Evolutionary conservation across 306 rosid genomes (phyloP), one percentile per base, ranked within the genome.

Genomic region (Cicer pinnatifidum): DNA sequence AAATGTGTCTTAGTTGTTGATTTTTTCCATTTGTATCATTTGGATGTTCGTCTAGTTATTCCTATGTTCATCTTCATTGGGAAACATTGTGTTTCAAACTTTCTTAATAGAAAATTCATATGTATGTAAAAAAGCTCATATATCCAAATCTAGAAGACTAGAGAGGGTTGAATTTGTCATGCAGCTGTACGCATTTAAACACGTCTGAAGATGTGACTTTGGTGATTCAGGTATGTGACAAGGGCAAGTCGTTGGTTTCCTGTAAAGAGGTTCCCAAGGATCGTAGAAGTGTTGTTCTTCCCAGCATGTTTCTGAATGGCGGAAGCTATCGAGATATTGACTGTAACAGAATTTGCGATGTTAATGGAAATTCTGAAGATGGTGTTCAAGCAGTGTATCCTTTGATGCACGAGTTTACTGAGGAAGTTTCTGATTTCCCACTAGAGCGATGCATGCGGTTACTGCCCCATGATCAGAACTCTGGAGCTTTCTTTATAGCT

Each of bases 401-500:
- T 72, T 76, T 59, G 11, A 72, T 77, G 44, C 72, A 78, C 17
- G 83, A 63, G 58, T 64, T 76, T 38, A 77, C 80, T 39, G 91
- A 76, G 80, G 94, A 86, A 82, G 83, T 86, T 77, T 91, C 89
- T 84, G 86, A 80, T 58, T 86, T 91, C 79, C 96, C 96, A 3
- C 72, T 93, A 9, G 96, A 93, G 75, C 89, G 69, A 57, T 91
- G 96, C 86, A 89, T 88, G 92, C 91, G 98, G 81, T 89, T 91
- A 57, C 62, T 84, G 62, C 98, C 98, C 12, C 98, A 93, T 86
- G 98, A 93, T 91, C 97, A 93, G 79, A 93, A 91, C 76, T 85
- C 86, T 51, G 98, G 98, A 64, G 97, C 98, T 73, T 93, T 93
- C 82, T 93, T 93, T 67, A 85, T 93, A 72, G 96, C 97, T 11